Evolutionary conservation across 805 yeast genomes (phyloP).

Genomic region (Schizosaccharomyces lindneri): DNA sequence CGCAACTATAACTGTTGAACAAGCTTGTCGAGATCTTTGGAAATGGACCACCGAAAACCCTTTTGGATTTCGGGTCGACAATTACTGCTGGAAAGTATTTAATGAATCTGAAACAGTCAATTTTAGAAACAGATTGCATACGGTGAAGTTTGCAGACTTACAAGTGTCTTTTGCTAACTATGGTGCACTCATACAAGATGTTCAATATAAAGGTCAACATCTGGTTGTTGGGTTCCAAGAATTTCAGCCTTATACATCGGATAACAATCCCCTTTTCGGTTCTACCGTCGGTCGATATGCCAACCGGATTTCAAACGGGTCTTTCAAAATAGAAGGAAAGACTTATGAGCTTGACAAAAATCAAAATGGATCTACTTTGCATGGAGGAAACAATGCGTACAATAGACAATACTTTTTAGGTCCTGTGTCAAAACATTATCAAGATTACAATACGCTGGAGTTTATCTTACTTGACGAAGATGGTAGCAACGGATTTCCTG

Average conservation of each 20-base stretch:
- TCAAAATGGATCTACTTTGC: slow-evolving; percentile 22
- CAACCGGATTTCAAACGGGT: slow-evolving; percentile 28
- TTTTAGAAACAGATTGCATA: neutral
- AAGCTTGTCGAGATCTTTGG: slow-evolving; percentile 55
- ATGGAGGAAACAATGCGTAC: slow-evolving; percentile 31
- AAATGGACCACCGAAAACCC: slow-evolving; percentile 52
- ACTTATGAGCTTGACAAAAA: slow-evolving; percentile 20
- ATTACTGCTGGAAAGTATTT: neutral
- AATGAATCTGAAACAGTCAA: neutral
- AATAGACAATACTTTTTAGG: slow-evolving; percentile 28
- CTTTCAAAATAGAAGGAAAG: slow-evolving; percentile 19
- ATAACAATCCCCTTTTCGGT: slow-evolving; percentile 29
- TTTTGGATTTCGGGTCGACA: slow-evolving; percentile 22
- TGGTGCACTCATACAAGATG: slow-evolving; percentile 4
- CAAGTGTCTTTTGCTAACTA: slow-evolving; percentile 5
- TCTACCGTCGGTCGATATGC: slow-evolving; percentile 44
- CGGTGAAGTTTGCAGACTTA: neutral
- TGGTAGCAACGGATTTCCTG: slow-evolving; percentile 27
- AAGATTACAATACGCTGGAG: slow-evolving; percentile 11
- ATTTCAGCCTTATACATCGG: slow-evolving; percentile 10
- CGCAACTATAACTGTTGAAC: slow-evolving; percentile 38
- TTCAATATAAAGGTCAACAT: slow-evolving; percentile 4
- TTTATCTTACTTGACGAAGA: neutral
- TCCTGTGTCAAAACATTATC: slow-evolving; percentile 27
- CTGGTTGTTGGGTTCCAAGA: slow-evolving; percentile 5